A percentile compares a stretch with the other conserved stretches of the same genome.
These are phyloP conservation scores for Quercus agrifolia DNA, from an alignment of 306 rosid genomes.

Conservation along the genomic window DNA sequence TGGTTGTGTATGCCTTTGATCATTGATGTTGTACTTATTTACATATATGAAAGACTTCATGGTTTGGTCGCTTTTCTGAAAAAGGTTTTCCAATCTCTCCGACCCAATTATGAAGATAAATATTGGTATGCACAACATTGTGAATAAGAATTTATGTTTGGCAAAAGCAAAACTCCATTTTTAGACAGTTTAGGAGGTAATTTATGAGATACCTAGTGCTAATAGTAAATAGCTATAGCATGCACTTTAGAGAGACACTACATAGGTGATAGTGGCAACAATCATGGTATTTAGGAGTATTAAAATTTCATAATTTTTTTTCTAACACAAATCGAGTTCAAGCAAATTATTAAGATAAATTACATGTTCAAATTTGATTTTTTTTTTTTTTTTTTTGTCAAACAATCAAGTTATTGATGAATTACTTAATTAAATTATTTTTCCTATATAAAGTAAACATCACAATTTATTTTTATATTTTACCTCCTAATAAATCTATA, in stretches of 20 bases:
- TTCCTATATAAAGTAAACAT: no score
- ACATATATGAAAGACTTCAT: background rate
- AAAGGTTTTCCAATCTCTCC: background rate
- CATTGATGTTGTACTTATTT: slow-evolving; percentile 16
- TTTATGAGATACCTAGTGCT: background rate
- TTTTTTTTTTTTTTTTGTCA: no score
- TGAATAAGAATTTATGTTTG: background rate
- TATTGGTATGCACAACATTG: background rate
- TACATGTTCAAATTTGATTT: no score
- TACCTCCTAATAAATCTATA: no score
- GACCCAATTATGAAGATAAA: background rate
- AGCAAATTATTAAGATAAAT: no score
- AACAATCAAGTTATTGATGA: no score
- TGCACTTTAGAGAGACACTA: background rate
- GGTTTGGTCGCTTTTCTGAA: background rate
- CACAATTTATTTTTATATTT: no score
- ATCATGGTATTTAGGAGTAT: background rate
- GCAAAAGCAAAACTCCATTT: background rate
- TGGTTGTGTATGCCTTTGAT: slow-evolving; percentile 7
- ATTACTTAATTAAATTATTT: no score
- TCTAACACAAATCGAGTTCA: no score
- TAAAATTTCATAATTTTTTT: no score
- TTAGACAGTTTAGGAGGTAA: slow-evolving; percentile 4
- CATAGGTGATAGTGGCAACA: background rate
- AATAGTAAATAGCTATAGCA: background rate